Evolutionary conservation across 129 eudicot genomes (phyloP), one percentile per base, ranked within the genome.

Genomic region (Ambrosia trifida): DNA sequence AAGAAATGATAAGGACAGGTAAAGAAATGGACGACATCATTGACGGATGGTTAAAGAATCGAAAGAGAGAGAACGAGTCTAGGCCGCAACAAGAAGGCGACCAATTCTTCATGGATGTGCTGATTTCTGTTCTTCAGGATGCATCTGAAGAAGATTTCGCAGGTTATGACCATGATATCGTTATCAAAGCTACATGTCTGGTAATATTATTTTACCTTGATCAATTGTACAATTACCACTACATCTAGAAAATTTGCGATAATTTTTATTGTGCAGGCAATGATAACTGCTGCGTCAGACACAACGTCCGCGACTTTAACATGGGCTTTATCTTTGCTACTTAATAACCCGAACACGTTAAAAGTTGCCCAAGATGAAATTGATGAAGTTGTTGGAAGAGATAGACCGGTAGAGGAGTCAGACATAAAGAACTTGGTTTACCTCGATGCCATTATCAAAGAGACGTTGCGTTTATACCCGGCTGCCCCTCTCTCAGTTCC

Each of bases 341-440:
- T 58, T 12, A 58, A 58, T 30, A 30, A 58, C 64, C 64, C 64
- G 30, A 58, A 13, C 11, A 3, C 41, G 3, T 13, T 58, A 5
- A 31, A 58, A 31, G 7, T 18, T 11, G 18, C 14, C 2, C 64
- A 58, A 30, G 40, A 31, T 30, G 64, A 58, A 58, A 30, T 58
- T 58, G 83, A 84, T 53, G 30, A n/a, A 38, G 51, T 72, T 44
- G 85, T 84, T 7, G 74, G 85, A 56, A 80, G 64, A 58, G 41
- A 58, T 3, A 58, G 64, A 11, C 40, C 3, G 19, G 64, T 58
- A 17, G 64, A 12, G 40, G 64, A 30, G 41, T 58, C 64, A 5
- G 64, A 58, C 31, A 28, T 58, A 58, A 58, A 58, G 38, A 58
- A 58, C 64, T 58, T 58, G 14, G 64, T 30, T 5, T 58, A 58